phyloP scores from a whole-genome alignment of 257 asterid genomes.

The Gardenia jasminoides region DNA sequence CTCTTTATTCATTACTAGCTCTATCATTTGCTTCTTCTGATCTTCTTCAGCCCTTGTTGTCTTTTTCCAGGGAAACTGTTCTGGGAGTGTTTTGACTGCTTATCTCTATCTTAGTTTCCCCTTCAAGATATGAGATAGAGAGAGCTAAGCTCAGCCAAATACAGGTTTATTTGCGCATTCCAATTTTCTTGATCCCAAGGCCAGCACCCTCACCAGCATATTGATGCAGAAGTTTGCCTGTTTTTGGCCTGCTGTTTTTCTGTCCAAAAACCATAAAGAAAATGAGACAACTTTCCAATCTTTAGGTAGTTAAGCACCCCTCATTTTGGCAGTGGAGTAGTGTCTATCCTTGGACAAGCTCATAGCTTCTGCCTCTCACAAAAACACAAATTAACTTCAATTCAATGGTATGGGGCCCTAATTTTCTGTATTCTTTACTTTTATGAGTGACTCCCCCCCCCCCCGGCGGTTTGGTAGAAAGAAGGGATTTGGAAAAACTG shows the following conservation, averaged over 20 bases:
- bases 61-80: constrained; percentile 28
- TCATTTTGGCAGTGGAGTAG: constrained; percentile 1
- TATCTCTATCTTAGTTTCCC: constrained; percentile 21
- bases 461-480: constrained; percentile 3
- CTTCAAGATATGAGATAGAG: constrained; percentile 34
- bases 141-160: constrained; percentile 6
- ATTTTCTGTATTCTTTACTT: neutral
- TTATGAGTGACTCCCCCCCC: too few species aligned
- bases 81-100: constrained; percentile 22
- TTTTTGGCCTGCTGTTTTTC: constrained; percentile 7
- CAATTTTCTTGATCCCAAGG: neutral
- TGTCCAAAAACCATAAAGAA: neutral
- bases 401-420: constrained; percentile 20
- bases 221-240: constrained; percentile 4
- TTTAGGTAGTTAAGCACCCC: constrained; percentile 8
- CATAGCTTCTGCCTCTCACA: neutral
- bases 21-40: constrained; percentile 14
- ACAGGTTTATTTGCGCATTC: constrained; percentile 19
- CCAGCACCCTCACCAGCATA: neutral
- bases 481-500: neutral
- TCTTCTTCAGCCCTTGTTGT: constrained; percentile 14
- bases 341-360: neutral
- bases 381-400: neutral
- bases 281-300: constrained; percentile 7
- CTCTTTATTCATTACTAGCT: constrained; percentile 8